A percentile compares a stretch with the other conserved stretches of the same genome.
Evolutionary conservation across 371 early-diverging fungal species (phyloP).

Genomic region (Lichtheimia hyalospora): DNA sequence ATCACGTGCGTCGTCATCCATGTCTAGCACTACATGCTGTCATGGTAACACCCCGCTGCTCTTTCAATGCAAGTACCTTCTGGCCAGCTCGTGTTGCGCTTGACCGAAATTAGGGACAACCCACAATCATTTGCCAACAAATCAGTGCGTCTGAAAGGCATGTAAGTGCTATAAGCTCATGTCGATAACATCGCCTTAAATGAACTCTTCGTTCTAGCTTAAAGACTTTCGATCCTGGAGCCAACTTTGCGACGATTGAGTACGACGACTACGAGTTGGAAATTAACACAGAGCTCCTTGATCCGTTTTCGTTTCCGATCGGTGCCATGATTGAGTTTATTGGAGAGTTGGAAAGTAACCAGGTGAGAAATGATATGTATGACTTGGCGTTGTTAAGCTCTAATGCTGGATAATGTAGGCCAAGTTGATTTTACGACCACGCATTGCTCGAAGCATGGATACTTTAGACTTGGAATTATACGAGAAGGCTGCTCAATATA

Average conservation of each 20-base stretch:
- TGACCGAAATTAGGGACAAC: slow-evolving; percentile 6
- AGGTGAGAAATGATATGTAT: background rate
- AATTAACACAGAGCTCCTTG: slow-evolving; percentile 3
- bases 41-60: background rate
- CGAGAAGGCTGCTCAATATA: slow-evolving; percentile 8
- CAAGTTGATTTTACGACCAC: slow-evolving; percentile 2
- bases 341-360: slow-evolving; percentile 7
- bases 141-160: slow-evolving; percentile 11
- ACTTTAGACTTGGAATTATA: slow-evolving; percentile 15
- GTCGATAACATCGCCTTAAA: background rate
- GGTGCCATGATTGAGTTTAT: slow-evolving; percentile 7
- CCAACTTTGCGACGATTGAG: slow-evolving; percentile 12
- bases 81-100: slow-evolving; percentile 4
- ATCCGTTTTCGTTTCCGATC: slow-evolving; percentile 9
- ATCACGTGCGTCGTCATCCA: too few species aligned
- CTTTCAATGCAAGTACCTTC: slow-evolving; percentile 2
- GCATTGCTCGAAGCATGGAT: slow-evolving; percentile 9
- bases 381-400: too few species aligned
- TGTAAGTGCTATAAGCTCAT: slow-evolving; percentile 5
- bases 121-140: slow-evolving; percentile 3
- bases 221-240: slow-evolving; percentile 3
- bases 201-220: background rate
- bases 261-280: slow-evolving; percentile 1
- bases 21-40: too few species aligned
- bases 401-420: background rate